Evolutionary conservation across 768 basidiomycete species (phyloP).

Genomic region (Mycena alexandri): DNA sequence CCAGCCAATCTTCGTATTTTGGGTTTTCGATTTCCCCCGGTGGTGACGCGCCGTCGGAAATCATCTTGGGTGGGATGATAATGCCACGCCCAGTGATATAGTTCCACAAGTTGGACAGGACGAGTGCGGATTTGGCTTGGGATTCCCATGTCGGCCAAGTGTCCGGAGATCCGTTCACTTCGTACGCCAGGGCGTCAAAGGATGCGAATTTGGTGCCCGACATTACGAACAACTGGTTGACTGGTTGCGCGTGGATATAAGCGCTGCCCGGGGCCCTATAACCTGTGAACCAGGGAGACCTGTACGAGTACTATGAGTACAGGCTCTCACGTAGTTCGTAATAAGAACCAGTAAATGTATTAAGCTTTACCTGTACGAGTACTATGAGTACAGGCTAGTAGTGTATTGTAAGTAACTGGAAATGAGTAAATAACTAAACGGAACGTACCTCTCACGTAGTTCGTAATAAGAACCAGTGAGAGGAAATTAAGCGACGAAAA

Average conservation of each 20-base stretch:
- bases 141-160: conserved; percentile 16
- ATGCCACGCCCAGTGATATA: conserved; percentile 8
- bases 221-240: conserved; percentile 9
- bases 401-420: too few species aligned
- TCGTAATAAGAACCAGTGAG: too few species aligned
- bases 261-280: conserved; percentile 9
- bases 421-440: too few species aligned
- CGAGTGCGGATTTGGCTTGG: conserved; percentile 6
- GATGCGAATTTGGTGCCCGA: conserved; percentile 3
- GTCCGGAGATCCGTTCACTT: not conserved
- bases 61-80: not conserved
- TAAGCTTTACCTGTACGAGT: too few species aligned
- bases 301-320: too few species aligned
- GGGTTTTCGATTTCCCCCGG: not conserved
- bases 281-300: too few species aligned
- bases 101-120: not conserved
- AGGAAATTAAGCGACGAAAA: too few species aligned
- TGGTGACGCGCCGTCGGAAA: not conserved
- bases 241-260: conserved; percentile 14
- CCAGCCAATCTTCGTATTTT: not conserved
- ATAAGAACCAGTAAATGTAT: too few species aligned
- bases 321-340: too few species aligned
- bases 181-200: conserved; percentile 3
- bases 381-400: too few species aligned
- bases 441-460: too few species aligned